Conservation (phyloP, 495 filamentous ascomycete species). For the Chaetomium cochliodes region DNA sequence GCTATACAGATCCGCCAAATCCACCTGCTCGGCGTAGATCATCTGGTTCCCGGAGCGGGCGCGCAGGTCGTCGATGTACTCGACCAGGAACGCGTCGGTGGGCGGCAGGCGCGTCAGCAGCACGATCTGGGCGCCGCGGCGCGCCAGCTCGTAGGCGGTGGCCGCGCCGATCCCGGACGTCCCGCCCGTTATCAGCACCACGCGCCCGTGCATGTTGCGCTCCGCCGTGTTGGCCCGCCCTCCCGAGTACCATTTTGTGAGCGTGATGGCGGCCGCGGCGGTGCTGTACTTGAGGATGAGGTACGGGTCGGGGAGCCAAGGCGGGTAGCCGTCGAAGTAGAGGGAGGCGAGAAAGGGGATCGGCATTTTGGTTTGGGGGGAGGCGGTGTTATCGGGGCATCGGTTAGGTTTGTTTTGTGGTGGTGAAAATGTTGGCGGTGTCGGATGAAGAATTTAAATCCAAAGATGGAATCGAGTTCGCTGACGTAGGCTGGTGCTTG, state of each 20-base stretch:
- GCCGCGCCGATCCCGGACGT: slow-evolving; percentile 89
- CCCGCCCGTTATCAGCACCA: slow-evolving; percentile 91
- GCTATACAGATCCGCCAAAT: slow-evolving; percentile 80
- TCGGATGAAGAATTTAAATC: slow-evolving; percentile 11
- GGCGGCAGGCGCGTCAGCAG: slow-evolving; percentile 80
- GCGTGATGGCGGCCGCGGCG: slow-evolving; percentile 57
- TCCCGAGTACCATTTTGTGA: slow-evolving; percentile 75
- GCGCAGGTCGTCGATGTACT: slow-evolving; percentile 88
- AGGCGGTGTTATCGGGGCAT: slow-evolving; percentile 12
- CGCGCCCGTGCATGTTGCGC: slow-evolving; percentile 85
- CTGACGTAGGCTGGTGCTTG: slow-evolving; percentile 18
- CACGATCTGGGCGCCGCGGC: slow-evolving; percentile 84
- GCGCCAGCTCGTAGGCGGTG: slow-evolving; percentile 69
- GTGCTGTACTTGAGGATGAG: slow-evolving; percentile 58
- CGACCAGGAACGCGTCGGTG: slow-evolving; percentile 82
- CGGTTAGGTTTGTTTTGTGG: not conserved
- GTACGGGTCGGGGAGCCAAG: slow-evolving; percentile 63
- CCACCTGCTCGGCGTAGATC: slow-evolving; percentile 92
- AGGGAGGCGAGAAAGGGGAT: slow-evolving; percentile 66
- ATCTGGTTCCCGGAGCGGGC: slow-evolving; percentile 76
- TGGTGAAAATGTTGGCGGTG: slow-evolving; percentile 3
- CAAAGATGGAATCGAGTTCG: not conserved
- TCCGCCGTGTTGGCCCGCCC: slow-evolving; percentile 76
- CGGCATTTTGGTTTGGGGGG: slow-evolving; percentile 61
- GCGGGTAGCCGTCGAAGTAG: slow-evolving; percentile 60